These are phyloP conservation scores for Magnaporthiopsis incrustans DNA, from an alignment of 2,329 filamentous ascomycete genomes.

Conservation along the genomic window DNA sequence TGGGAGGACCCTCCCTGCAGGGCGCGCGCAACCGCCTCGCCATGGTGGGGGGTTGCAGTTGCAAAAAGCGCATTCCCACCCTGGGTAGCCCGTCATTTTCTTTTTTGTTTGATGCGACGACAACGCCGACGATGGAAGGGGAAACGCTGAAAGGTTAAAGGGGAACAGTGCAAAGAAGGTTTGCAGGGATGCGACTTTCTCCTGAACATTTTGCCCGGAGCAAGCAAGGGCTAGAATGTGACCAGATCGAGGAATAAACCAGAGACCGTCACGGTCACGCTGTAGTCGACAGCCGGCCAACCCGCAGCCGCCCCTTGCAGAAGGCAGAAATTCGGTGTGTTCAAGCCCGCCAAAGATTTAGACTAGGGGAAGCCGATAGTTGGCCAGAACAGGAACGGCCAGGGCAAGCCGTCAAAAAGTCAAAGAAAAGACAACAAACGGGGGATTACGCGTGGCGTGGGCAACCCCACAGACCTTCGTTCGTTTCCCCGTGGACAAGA, in stretches of 20 bases:
- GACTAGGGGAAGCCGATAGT: too few relatives aligned
- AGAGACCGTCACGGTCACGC: background rate
- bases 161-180: background rate
- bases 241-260: background rate
- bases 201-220: background rate
- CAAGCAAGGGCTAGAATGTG: background rate
- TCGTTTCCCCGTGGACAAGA: too few relatives aligned
- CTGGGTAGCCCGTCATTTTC: background rate
- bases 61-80: background rate
- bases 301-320: too few relatives aligned
- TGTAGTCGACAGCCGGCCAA: too few relatives aligned
- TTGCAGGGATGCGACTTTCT: background rate
- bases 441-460: too few relatives aligned
- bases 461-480: too few relatives aligned
- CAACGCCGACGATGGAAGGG: background rate
- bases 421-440: too few relatives aligned
- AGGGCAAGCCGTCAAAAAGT: too few relatives aligned
- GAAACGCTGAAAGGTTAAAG: background rate
- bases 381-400: too few relatives aligned
- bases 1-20: background rate
- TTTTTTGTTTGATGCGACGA: background rate
- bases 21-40: too few relatives aligned
- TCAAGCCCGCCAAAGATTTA: too few relatives aligned
- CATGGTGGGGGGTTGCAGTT: background rate
- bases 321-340: too few relatives aligned